A percentile compares a stretch with the other conserved stretches of the same genome.
These are phyloP conservation scores for Globisporangium paddicum DNA, from an alignment of 352 stramenopile species.

Conservation along the genomic window DNA sequence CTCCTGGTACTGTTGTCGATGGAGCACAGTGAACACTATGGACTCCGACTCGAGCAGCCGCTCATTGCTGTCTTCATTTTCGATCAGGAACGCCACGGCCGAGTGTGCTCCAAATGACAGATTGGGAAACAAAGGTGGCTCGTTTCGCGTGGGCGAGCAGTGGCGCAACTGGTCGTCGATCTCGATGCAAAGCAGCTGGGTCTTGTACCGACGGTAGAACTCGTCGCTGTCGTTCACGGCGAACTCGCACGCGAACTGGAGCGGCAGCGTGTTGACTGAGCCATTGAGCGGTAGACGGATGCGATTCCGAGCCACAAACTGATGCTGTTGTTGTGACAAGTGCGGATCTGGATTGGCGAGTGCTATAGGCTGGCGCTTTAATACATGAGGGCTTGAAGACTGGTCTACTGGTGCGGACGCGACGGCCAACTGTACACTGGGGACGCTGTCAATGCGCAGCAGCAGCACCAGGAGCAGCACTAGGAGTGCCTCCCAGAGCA, in stretches of 20 bases:
- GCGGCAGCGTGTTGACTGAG: conserved; percentile 1
- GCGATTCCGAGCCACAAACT: neutral
- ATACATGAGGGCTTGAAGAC: neutral
- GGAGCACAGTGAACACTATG: conserved; percentile 5
- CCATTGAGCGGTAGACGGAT: conserved; percentile 2
- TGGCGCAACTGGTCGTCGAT: neutral
- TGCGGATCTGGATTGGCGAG: neutral
- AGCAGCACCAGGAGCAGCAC: neutral
- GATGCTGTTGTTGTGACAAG: neutral
- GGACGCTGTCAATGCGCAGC: neutral
- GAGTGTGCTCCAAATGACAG: conserved; percentile 5
- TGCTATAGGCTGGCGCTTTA: neutral
- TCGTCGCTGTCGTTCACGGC: neutral
- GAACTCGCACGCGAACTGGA: conserved; percentile 4
- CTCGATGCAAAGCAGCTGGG: conserved; percentile 9
- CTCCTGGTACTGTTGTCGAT: neutral
- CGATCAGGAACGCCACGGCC: neutral
- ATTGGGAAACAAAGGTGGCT: neutral
- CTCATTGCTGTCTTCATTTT: neutral
- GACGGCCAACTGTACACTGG: neutral
- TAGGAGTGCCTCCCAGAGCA: neutral
- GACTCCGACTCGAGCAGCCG: conserved; percentile 1
- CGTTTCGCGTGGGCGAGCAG: neutral
- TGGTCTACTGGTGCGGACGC: neutral
- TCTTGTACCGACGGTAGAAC: neutral